phyloP scores from a whole-genome alignment of 495 filamentous ascomycete genomes.

The Pseudoneurospora amorphoporcata region DNA sequence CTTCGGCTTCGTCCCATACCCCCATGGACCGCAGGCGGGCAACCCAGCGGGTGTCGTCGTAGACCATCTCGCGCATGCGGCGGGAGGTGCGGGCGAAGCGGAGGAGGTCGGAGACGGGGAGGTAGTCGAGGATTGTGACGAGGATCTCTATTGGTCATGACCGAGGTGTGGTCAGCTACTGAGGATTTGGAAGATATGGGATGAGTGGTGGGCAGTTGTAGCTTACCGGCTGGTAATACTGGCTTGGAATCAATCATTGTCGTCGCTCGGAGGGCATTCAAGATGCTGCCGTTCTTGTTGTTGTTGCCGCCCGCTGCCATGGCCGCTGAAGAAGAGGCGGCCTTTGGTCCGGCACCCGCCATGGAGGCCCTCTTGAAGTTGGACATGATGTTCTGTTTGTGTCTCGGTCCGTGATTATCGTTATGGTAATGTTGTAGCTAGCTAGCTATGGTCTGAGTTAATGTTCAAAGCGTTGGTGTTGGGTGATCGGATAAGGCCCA shows the following conservation, averaged over 20 bases:
- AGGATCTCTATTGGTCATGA: conserved; percentile 60
- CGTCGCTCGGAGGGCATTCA: conserved; percentile 64
- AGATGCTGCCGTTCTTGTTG: conserved; percentile 37
- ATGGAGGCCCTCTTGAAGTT: conserved; percentile 12
- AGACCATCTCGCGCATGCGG: conserved; percentile 94
- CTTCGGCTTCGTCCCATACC: conserved; percentile 86
- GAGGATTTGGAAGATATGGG: neutral
- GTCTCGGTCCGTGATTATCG: neutral
- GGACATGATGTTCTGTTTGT: conserved; percentile 5
- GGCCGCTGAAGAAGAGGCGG: neutral
- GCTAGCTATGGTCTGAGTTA: neutral
- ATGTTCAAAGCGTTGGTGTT: neutral
- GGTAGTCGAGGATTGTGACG: conserved; percentile 76
- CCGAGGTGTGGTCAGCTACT: neutral
- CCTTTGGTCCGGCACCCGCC: conserved; percentile 3
- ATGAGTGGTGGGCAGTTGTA: neutral
- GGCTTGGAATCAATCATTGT: conserved; percentile 67
- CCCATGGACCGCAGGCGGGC: conserved; percentile 72
- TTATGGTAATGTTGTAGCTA: neutral
- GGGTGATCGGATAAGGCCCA: neutral
- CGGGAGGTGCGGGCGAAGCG: conserved; percentile 79
- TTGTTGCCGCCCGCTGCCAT: neutral
- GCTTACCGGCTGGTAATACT: conserved; percentile 66
- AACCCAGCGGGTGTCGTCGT: conserved; percentile 96
- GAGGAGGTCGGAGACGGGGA: conserved; percentile 73